A percentile compares a stretch with the other conserved stretches of the same genome.
These are phyloP conservation scores for Dipteronia sinensis DNA, from an alignment of 345 rosid genomes.

Conservation along the genomic window DNA sequence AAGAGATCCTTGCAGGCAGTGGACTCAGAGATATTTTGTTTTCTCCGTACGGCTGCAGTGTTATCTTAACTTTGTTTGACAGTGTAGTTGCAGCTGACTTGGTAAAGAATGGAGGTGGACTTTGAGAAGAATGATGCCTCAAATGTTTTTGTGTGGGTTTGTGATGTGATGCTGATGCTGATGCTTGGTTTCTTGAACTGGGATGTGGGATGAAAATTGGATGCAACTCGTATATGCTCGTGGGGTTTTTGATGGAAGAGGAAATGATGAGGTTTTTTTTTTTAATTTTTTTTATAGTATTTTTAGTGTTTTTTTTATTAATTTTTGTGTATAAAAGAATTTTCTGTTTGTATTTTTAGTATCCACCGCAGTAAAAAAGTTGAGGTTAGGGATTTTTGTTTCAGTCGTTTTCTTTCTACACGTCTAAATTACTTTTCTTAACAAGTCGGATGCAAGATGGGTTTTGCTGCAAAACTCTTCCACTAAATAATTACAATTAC, in stretches of 20 bases:
- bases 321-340: not conserved
- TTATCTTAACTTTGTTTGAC: not conserved
- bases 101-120: not conserved
- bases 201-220: not conserved
- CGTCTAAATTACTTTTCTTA: no score
- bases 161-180: not conserved
- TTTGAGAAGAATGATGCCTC: not conserved
- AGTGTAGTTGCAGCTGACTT: not conserved
- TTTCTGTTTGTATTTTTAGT: not conserved
- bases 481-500: no score
- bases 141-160: not conserved
- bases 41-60: not conserved
- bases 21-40: not conserved
- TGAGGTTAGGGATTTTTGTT: conserved; percentile 5
- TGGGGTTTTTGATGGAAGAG: conserved; percentile 2
- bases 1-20: not conserved
- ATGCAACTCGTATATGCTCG: not conserved
- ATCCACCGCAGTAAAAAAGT: not conserved
- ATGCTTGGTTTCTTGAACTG: not conserved
- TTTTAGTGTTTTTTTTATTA: not conserved
- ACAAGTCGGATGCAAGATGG: no score
- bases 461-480: no score
- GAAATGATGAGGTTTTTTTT: not conserved
- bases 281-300: not conserved
- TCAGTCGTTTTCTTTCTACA: not conserved